These are phyloP conservation scores for Linum usitatissimum DNA, from an alignment of 345 rosid species.

Conservation along the genomic window DNA sequence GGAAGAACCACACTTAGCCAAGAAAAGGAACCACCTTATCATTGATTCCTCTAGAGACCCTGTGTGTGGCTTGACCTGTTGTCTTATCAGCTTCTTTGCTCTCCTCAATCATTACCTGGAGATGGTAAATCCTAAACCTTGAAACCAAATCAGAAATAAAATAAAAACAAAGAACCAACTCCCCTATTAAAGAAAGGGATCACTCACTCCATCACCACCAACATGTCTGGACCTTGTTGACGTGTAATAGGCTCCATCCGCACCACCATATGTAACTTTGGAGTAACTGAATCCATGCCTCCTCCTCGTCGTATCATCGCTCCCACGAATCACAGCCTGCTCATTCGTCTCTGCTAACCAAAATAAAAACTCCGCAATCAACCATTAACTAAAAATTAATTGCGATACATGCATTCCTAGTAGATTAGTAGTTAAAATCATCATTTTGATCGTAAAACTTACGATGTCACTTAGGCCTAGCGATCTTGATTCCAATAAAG, in stretches of 20 bases:
- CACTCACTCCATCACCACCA: conserved; percentile 60
- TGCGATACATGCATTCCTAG: no score
- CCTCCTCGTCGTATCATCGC: conserved; percentile 17
- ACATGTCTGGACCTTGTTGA: conserved; percentile 47
- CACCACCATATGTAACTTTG: conserved; percentile 74
- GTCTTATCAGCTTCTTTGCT: conserved; percentile 68
- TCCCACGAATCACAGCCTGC: conserved; percentile 20
- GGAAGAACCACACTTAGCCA: no score
- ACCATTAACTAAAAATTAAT: no score
- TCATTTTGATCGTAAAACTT: no score
- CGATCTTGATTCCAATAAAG: no score
- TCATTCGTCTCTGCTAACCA: conserved; percentile 30
- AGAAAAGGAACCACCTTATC: conserved; percentile 72
- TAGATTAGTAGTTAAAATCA: no score
- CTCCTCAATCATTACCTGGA: conserved; percentile 67
- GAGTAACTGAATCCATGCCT: conserved; percentile 29
- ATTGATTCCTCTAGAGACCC: conserved; percentile 67
- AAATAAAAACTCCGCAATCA: background rate
- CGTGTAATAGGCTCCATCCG: conserved; percentile 71
- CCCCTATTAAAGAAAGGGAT: background rate
- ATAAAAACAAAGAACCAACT: background rate
- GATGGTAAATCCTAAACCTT: conserved; percentile 15
- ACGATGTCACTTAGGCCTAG: no score
- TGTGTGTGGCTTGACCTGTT: conserved; percentile 69
- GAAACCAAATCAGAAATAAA: conserved; percentile 1